Evolutionary conservation across 1,139 yeast genomes (phyloP), one percentile per base, ranked within the genome.

Genomic region (Yamadazyma dushanensis): DNA sequence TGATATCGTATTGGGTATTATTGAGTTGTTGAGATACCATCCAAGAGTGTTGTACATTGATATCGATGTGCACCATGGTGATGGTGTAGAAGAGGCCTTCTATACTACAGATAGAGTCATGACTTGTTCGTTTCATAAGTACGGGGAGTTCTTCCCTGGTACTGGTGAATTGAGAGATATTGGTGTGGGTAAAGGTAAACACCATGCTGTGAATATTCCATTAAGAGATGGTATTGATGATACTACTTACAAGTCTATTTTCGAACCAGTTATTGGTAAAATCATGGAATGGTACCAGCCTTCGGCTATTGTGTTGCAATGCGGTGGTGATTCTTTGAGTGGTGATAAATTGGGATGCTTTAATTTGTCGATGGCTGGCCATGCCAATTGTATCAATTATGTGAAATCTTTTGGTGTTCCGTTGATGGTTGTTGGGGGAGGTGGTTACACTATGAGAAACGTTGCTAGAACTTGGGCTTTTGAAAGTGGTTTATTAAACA

Each of bases 31-130:
- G 46, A 70, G 97, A 43, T 84, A 84, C 44, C 95, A 88, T 56
- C 90, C 97, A 5, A 72, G 97, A 39, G 97, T 92, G 4, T 67
- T 92, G 53, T 92, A 92, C 56, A 88, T 92, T 38, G 98, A 92
- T 60, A 90, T 90, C 38, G 98, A 92, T 58, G 78, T 92, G 17
- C 98, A 92, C 58, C 98, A 92, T 56, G 98, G 98, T 16, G 98
- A 92, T 57, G 98, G 97, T 36, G 98, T 92, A 2, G 97, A 92
- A 57, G 97, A 92, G 59, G 97, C 97, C 1, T 92, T 92, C 51
- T 89, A 90, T 57, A 80, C 95, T 25, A 87, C 97, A 1, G 97
- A 92, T 59, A 66, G 98, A 40, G 98, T 92, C 18, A 87, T 89
- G 94, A 90, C 97, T 0, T 82, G 87, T 31, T 85, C 96, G 15